Evolutionary conservation across 208 protist species (phyloP).

Genomic region (Leishmania arabica): DNA sequence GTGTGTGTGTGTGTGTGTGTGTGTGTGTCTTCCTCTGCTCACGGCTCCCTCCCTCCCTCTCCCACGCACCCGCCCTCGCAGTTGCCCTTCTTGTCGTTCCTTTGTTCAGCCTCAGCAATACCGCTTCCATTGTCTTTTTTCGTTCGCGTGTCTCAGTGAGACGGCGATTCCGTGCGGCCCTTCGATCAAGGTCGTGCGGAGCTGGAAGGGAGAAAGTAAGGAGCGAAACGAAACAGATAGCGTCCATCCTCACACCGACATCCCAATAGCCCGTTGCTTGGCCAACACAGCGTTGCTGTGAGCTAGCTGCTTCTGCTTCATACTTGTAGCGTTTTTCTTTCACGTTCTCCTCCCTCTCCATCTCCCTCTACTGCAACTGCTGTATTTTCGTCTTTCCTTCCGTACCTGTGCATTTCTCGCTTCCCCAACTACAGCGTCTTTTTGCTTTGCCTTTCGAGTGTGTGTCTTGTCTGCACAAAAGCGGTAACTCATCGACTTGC

Average conservation of each 20-base stretch:
- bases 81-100: neutral
- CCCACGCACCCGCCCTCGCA: neutral
- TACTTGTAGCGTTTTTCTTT: neutral
- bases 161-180: neutral
- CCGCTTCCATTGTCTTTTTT: neutral
- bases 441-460: neutral
- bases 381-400: neutral
- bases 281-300: neutral
- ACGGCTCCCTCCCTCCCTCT: no score
- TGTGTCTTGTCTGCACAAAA: neutral
- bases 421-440: neutral
- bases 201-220: neutral
- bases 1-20: conserved; percentile 12
- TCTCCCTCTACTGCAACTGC: neutral
- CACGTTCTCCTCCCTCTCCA: neutral
- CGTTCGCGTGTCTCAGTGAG: neutral
- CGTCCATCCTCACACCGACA: neutral
- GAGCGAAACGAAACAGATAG: neutral
- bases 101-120: neutral
- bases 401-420: neutral
- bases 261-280: neutral
- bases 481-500: neutral
- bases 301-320: neutral
- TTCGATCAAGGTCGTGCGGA: neutral
- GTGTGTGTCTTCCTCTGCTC: conserved; percentile 1